Base-by-base conservation (phyloP, 2,329 filamentous ascomycete genomes). In the Xylariaceae sp. region DNA sequence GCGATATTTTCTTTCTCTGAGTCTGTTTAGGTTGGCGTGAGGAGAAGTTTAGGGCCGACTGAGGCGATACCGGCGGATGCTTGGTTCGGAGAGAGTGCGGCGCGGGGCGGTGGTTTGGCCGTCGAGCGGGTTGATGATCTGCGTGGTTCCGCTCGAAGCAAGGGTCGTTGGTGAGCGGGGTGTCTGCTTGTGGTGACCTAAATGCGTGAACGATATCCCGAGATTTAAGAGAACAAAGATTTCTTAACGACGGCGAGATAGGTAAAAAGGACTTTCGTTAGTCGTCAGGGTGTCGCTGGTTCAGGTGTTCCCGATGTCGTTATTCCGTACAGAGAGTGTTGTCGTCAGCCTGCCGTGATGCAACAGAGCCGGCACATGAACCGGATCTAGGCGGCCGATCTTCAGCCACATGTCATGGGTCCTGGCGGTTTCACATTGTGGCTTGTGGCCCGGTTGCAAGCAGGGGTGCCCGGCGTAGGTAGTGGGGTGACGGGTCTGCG, bases 321-420 rank as follows among this genome's bases (percentile, higher is more conserved):
- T 30, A 30, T 30, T 30, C 23, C 37, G 37, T 42, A 30, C 42
- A 30, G 37, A 51, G 47, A 48, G 62, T 62, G 64, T 66, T 66
- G 67, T 68, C 65, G 66, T 67, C 67, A 68, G 67, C 64, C 62
- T 62, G 55, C 55, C 17, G 57, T 62, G 62, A 62, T 53, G 44
- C 42, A 54, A 59, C 53, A 50, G 52, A 56, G 54, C 48, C 18
- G 51, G 47, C 42, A 45, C 34, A 34, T 54, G 37, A n/a, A 35
- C 35, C 15, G 57, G 54, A 18, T 45, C 48, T 54, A 47, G 42
- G 44, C 51, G 42, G 44, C 51, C 55, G 11, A 56, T 67, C 68
- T 70, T 62, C 55, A 65, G 67, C 67, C 68, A 69, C 66, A 66
- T 10, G 13, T 34, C 50, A 47, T 58, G 45, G 23, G 23, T 4